phyloP scores from a whole-genome alignment of 768 basidiomycete species.

The Dioszegia hungarica region DNA sequence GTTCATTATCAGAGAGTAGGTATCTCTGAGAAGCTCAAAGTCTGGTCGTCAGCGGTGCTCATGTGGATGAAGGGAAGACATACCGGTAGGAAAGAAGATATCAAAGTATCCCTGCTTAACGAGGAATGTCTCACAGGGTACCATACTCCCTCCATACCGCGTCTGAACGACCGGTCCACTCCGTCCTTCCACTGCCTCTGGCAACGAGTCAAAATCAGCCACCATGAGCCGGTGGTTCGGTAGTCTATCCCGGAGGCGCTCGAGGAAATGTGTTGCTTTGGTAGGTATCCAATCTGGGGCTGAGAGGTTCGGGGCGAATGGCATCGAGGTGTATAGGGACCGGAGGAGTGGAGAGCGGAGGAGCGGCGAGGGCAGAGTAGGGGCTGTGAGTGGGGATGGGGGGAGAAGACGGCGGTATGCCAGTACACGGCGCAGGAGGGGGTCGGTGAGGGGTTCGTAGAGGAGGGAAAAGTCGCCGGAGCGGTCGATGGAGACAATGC shows the following conservation, averaged over 20 bases:
- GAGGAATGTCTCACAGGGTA: constrained; percentile 82
- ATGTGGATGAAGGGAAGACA: constrained; percentile 7
- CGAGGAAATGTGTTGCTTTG: constrained; percentile 75
- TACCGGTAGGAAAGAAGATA: constrained; percentile 89
- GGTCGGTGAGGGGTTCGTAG: constrained; percentile 79
- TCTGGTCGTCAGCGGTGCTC: constrained; percentile 44
- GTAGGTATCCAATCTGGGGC: constrained; percentile 88
- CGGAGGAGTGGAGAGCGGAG: constrained; percentile 53
- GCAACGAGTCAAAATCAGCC: constrained; percentile 83
- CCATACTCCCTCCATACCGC: constrained; percentile 72
- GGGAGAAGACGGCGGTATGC: constrained; percentile 55
- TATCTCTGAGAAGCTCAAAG: constrained; percentile 75
- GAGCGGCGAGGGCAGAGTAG: constrained; percentile 47
- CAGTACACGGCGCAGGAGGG: constrained; percentile 74
- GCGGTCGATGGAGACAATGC: constrained; percentile 69
- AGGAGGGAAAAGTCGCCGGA: constrained; percentile 76
- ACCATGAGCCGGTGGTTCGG: constrained; percentile 90
- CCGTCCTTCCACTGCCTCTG: constrained; percentile 72
- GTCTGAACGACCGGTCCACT: constrained; percentile 95
- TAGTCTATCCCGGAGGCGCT: constrained; percentile 73
- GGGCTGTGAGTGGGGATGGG: constrained; percentile 54
- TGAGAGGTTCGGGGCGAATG: constrained; percentile 86
- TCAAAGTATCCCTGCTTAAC: constrained; percentile 96
- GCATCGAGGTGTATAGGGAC: constrained; percentile 63
- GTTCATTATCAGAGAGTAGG: constrained; percentile 76